Conservation (phyloP, 441 rosid genomes). For the Corymbia calophylla region DNA sequence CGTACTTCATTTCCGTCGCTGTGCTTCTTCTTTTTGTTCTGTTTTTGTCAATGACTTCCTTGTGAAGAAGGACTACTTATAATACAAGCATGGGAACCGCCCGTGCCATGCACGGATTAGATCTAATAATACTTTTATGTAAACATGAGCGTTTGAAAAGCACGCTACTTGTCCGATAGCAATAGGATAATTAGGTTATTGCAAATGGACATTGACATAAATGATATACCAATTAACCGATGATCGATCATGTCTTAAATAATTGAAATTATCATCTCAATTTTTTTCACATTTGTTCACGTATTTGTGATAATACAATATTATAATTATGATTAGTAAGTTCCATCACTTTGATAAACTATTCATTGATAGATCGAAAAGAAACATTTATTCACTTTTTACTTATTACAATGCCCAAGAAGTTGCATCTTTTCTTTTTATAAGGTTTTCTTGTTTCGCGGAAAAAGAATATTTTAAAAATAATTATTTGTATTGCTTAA, state of each 20-base stretch:
- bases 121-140: not conserved
- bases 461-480: not conserved
- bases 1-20: not conserved
- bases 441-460: not conserved
- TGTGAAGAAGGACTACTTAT: conserved; percentile 1
- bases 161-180: not conserved
- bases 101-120: not conserved
- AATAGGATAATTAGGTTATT: not conserved
- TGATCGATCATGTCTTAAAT: not conserved
- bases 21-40: not conserved
- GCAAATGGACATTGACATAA: not conserved
- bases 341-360: too few relatives aligned
- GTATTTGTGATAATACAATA: not conserved
- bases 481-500: not conserved
- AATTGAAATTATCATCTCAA: not conserved
- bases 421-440: not conserved
- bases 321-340: not conserved
- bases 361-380: not conserved
- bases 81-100: not conserved
- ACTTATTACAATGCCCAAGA: not conserved
- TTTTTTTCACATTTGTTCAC: not conserved
- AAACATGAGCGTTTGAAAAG: not conserved
- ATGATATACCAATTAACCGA: not conserved
- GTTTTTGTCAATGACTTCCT: not conserved
- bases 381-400: not conserved